Evolutionary conservation across 2,329 filamentous ascomycete genomes (phyloP).

Genomic region (Trichoderma hamatum): DNA sequence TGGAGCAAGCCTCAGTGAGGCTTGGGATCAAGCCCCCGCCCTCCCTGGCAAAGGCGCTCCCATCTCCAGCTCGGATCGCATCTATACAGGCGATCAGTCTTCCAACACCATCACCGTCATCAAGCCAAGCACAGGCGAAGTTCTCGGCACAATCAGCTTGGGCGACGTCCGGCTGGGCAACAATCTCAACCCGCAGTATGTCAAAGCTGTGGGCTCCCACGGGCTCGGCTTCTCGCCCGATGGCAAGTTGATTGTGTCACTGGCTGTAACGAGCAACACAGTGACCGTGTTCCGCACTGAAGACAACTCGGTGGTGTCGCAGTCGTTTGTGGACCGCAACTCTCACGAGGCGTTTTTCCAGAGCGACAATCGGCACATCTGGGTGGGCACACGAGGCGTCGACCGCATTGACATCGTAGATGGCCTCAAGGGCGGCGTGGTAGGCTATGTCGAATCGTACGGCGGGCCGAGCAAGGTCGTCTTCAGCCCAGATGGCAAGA

Average conservation of each 20-base stretch:
- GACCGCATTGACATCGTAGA: constrained; percentile 28
- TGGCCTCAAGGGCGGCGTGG: constrained; percentile 25
- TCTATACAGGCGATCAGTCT: constrained; percentile 27
- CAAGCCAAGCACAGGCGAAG: constrained; percentile 25
- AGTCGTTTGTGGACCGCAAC: constrained; percentile 25
- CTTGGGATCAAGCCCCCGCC: constrained; percentile 17
- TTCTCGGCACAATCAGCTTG: constrained; percentile 28
- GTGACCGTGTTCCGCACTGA: constrained; percentile 27
- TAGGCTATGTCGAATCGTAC: constrained; percentile 22
- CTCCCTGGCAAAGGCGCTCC: constrained; percentile 20
- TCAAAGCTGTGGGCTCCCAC: constrained; percentile 27
- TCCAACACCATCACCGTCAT: constrained; percentile 27
- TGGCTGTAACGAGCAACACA: constrained; percentile 29
- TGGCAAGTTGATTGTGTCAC: constrained; percentile 27
- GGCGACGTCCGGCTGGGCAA: constrained; percentile 20
- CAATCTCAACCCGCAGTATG: constrained; percentile 27
- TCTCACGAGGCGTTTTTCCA: constrained; percentile 30
- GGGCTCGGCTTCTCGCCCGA: constrained; percentile 29
- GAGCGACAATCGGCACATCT: constrained; percentile 28
- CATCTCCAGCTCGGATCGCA: constrained; percentile 21
- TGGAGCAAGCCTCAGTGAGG: neutral
- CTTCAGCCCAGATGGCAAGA: constrained; percentile 28
- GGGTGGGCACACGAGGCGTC: constrained; percentile 28
- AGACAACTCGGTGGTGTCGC: constrained; percentile 28
- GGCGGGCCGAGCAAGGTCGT: constrained; percentile 30